Evolutionary conservation across 2,329 filamentous ascomycete genomes (phyloP), one percentile per base, ranked within the genome.

Genomic region (Diplodia mutila): DNA sequence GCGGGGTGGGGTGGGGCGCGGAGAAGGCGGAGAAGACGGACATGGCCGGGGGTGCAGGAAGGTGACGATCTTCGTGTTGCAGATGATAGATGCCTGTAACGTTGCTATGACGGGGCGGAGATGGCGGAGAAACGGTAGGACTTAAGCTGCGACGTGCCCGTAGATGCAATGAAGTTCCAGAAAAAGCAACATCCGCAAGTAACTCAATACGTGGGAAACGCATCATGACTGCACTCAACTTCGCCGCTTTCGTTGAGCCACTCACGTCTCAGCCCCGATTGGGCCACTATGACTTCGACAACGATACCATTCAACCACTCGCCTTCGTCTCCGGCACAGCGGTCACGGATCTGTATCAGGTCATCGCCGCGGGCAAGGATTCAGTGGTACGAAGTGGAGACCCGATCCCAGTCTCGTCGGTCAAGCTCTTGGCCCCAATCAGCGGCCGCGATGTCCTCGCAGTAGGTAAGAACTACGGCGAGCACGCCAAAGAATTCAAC

Each of bases 401-500:
- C 11, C 8, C 54, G 27, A 55, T 84, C 21, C 69, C 78, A 6
- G 71, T 77, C 1, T 76, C 77, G 3, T 70, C 72, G 4, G 78
- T 83, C 25, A 80, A 79, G 67, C 72, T 86, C 0, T 77, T 85
- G 0, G 77, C 85, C 2, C 82, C 84, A 0, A 79, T 86, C 51
- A 76, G 75, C 23, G 80, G 80, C 6, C 79, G 85, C 27, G 85
- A 87, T 72, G 76, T 87, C n/a, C 79, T 87, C 1, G 81, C 84
- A 57, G 83, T 87, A 2, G 84, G 85, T 27, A 86, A 87, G 72
- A 87, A 87, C 70, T 88, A 87, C 70, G 76, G 78, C 37, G 85
- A 85, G 51, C 85, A 88, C 71, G 85, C 85, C 1, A 84, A 81
- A 65, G 85, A 87, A 69, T 87, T 88, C 76, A 85, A 87, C 70